Base-by-base conservation (phyloP, 1,139 yeast genomes). In the Lodderomyces metapsilosis region DNA sequence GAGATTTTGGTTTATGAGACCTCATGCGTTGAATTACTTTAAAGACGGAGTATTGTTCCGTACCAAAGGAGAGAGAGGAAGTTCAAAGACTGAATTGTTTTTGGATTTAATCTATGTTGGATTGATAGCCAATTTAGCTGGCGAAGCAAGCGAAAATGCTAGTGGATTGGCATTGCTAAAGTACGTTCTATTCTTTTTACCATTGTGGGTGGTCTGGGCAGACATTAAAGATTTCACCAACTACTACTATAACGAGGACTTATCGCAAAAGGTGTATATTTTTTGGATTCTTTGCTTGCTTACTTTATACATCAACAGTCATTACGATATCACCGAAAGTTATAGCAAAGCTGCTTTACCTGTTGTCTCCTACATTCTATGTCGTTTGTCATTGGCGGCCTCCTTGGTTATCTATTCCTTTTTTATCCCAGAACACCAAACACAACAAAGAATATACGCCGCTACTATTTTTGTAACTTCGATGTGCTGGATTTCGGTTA, bases 101-200 rank as follows among this genome's bases (percentile, higher is more conserved):
- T 59, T 81, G 39, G 87, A 82, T 56, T 69, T 82, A 59, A 62
- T 80, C 52, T 81, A 81, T 51, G 87, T 81, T 48, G 87, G 85
- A 2, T 76, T 82, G 40, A 78, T 80, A 25, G 79, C 85, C 25
- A 78, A 78, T 46, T 61, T 81, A 43, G 86, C 87, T 0, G 70
- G 78, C 2, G 61, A 60, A 36, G 84, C 84, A 0, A 68, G 77
- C 11, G 78, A 74, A 43, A 57, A 70, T 17, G 81, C 82, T 15
- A 58, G 71, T 30, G 81, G 82, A 28, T 57, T 55, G 3, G 63
- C 80, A 0, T 58, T 80, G 20, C 58, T 77, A 36, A 69, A 71
- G 49, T 81, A 79, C 50, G 49, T 78, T 10, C 52, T 82, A 34
- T 58, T 79, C 4, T 81, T 81, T 46, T 46, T 76, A 15, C 86